Evolutionary conservation across 257 asterid species (phyloP).

Genomic region (Ballota nigra): DNA sequence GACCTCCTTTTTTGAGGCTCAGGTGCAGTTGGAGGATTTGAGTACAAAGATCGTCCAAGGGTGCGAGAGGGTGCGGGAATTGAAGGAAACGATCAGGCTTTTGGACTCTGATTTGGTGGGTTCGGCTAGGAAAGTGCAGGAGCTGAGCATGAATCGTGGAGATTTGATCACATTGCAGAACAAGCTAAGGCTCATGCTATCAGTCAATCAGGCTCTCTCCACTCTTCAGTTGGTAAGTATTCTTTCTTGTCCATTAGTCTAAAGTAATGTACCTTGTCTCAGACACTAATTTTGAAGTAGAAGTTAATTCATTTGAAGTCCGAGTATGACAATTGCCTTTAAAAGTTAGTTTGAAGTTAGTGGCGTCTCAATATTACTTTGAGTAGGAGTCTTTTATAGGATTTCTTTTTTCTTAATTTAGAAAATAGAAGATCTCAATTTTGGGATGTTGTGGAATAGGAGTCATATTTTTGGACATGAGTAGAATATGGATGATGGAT

Average conservation of each 20-base stretch:
- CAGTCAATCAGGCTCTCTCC: conserved; percentile 92
- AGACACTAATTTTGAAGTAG: not conserved
- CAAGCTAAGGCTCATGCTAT: conserved; percentile 76
- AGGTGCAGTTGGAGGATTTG: conserved; percentile 86
- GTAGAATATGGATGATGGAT: not conserved
- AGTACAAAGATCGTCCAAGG: conserved; percentile 77
- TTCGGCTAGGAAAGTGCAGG: conserved; percentile 83
- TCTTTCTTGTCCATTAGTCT: not conserved
- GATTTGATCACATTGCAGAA: conserved; percentile 68
- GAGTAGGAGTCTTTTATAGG: not conserved
- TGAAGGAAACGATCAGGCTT: conserved; percentile 83
- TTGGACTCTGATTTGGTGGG: conserved; percentile 80
- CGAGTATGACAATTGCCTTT: not conserved
- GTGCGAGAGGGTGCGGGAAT: conserved; percentile 74
- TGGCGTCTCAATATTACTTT: not conserved
- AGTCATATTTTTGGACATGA: not conserved
- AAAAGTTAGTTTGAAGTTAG: not conserved
- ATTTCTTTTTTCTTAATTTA: not conserved
- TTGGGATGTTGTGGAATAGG: not conserved
- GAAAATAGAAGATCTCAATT: not conserved
- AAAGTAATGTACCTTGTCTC: not conserved
- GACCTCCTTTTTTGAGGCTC: conserved; percentile 90
- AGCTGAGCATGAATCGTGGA: conserved; percentile 58
- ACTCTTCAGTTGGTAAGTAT: conserved; percentile 76
- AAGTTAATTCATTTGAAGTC: not conserved